Conservation (phyloP, 1,284 basidiomycete genomes). For the Leccinum subrobustum region DNA sequence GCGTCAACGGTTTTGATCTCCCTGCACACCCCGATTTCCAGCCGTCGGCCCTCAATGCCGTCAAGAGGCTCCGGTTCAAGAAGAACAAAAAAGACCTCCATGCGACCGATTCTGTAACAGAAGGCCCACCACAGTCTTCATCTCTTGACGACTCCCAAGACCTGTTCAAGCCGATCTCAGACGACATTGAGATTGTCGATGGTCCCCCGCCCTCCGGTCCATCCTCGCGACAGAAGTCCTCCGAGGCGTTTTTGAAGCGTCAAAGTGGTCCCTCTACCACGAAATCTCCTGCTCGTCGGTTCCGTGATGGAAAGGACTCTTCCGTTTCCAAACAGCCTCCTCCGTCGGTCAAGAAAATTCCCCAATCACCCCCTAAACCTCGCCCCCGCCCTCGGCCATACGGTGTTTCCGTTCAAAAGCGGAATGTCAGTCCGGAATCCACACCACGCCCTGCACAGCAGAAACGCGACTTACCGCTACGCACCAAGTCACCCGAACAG, state of each 20-base stretch:
- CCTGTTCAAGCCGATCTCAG: constrained; percentile 19
- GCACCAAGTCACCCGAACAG: constrained; percentile 9
- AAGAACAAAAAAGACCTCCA: constrained; percentile 25
- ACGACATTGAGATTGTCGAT: constrained; percentile 12
- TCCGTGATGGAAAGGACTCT: not conserved
- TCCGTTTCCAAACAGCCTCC: constrained; percentile 2
- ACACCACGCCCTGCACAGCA: constrained; percentile 16
- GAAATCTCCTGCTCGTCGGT: not conserved
- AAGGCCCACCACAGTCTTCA: constrained; percentile 21
- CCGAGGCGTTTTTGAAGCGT: constrained; percentile 3
- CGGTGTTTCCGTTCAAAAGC: not conserved
- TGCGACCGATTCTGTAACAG: not conserved
- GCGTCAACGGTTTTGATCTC: constrained; percentile 18
- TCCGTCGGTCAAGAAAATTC: not conserved
- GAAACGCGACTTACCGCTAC: constrained; percentile 4
- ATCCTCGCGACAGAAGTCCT: not conserved
- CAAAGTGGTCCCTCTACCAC: not conserved
- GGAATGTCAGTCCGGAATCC: constrained; percentile 14
- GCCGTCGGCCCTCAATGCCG: constrained; percentile 6
- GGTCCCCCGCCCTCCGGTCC: not conserved
- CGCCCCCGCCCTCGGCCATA: constrained; percentile 17
- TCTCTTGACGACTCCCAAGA: constrained; percentile 30
- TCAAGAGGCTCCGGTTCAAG: constrained; percentile 37
- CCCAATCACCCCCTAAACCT: constrained; percentile 3
- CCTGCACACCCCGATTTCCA: constrained; percentile 26